Evolutionary conservation across 208 protist genomes (phyloP), one percentile per base, ranked within the genome.

Genomic region (Trypanosoma lewisi): DNA sequence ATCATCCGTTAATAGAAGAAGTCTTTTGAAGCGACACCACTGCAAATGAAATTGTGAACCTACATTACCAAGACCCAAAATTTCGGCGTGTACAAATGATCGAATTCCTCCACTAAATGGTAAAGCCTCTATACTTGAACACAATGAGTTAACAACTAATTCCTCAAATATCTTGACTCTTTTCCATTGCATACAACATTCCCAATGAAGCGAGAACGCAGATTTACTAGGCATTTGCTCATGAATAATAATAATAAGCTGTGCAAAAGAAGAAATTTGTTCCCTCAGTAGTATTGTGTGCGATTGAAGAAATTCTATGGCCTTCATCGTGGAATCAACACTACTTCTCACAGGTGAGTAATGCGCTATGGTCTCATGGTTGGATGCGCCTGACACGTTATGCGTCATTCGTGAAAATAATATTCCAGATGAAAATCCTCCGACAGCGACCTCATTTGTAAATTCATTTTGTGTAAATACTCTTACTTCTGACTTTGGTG

Each of bases 1-100:
- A 34, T 3, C 3, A 23, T 63, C 57, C 63, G 63, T 50, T 19
- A 71, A 30, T 33, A 57, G 65, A 44, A 71, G 30, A n/a, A 36
- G 33, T 11, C 42, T 60, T 56, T 71, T 71, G 33, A 71, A 71
- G 6, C 45, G 33, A 52, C 49, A 71, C 65, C 65, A 71, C 23
- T 64, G n/a, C n/a, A 64, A 17, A 25, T 64, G 27, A 33, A 25
- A 21, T 39, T 30, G 28, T 0, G 56, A 64, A 30, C 49, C 65
- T 25, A 71, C 36, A 3, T 42, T 25, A 34, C 41, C 11, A 23
- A 62, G 17, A 33, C 6, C 63, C 16, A 48, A 34, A 17, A 71
- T 64, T 59, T 71, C 65, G 30, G 52, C 31, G 33, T 71, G 65
- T 41, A 42, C 49, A 64, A 71, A 71, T 5, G 31, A 51, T n/a